Conservation (phyloP, 31 red algal genomes). For the Odonthalia washingtoniensis region DNA sequence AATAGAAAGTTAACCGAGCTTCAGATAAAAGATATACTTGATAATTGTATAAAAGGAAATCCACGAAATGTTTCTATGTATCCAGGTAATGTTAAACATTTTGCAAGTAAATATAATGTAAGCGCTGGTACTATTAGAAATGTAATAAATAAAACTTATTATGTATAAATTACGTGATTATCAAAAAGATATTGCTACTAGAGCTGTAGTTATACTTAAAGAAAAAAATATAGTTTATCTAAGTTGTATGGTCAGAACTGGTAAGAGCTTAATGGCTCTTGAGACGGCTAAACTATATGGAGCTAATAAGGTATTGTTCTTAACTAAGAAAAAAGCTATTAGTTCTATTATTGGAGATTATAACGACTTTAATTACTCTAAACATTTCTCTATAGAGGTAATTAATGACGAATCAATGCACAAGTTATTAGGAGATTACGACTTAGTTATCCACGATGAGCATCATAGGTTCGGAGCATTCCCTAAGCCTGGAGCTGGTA, state of each 20-base stretch:
- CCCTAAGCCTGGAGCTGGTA: background rate
- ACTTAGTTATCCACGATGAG: background rate
- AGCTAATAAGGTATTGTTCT: background rate
- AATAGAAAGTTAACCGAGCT: no score
- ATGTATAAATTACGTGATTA: background rate
- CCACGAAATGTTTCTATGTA: no score
- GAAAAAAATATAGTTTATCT: background rate
- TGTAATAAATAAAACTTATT: no score
- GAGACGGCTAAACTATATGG: background rate
- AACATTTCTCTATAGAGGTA: background rate
- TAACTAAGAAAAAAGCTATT: background rate
- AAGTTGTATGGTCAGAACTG: background rate
- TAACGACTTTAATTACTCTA: background rate
- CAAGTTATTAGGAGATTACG: background rate
- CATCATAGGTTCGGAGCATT: background rate
- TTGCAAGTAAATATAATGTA: no score
- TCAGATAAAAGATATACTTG: no score
- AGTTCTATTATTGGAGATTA: background rate
- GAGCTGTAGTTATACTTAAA: background rate
- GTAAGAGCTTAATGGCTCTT: background rate
- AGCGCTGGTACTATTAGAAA: no score
- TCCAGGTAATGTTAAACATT: no score
- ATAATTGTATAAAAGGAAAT: no score
- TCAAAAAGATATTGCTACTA: background rate
- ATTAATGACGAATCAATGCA: constrained; percentile 1